Conservation (phyloP, 1,284 basidiomycete genomes). For the Ceratobasidium sp. region DNA sequence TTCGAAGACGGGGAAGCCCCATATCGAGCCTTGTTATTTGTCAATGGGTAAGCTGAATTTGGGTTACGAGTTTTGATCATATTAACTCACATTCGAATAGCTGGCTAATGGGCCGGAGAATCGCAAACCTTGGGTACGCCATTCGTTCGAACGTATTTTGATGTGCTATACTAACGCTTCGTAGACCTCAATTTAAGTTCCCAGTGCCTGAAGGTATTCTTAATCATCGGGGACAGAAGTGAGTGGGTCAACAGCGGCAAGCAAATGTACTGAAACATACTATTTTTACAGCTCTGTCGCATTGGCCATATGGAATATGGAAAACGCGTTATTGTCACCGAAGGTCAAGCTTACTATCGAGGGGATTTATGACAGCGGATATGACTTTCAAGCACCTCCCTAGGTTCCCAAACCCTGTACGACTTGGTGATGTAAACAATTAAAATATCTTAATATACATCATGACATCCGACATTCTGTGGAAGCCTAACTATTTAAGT, state of each 20-base stretch:
- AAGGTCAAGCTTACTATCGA: constrained; percentile 38
- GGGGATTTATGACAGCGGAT: constrained; percentile 42
- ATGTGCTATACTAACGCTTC: constrained; percentile 25
- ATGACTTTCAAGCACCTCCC: constrained; percentile 23
- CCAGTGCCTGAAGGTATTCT: constrained; percentile 82
- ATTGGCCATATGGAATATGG: constrained; percentile 58
- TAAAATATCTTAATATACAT: background rate
- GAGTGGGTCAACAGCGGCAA: constrained; percentile 52
- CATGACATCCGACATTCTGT: background rate
- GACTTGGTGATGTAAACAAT: background rate
- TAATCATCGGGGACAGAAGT: constrained; percentile 78
- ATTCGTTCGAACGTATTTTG: background rate
- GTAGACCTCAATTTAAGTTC: constrained; percentile 79
- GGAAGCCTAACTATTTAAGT: background rate
- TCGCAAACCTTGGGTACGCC: constrained; percentile 75
- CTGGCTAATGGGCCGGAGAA: constrained; percentile 85
- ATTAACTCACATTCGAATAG: background rate
- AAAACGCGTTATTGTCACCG: constrained; percentile 33
- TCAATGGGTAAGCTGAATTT: constrained; percentile 68
- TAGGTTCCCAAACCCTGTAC: background rate
- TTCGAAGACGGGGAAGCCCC: constrained; percentile 67
- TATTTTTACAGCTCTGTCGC: constrained; percentile 70
- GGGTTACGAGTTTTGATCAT: background rate
- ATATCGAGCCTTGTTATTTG: constrained; percentile 79
- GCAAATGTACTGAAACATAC: too few species aligned